Conservation (phyloP, 345 rosid species). For the Camelina hispida region DNA sequence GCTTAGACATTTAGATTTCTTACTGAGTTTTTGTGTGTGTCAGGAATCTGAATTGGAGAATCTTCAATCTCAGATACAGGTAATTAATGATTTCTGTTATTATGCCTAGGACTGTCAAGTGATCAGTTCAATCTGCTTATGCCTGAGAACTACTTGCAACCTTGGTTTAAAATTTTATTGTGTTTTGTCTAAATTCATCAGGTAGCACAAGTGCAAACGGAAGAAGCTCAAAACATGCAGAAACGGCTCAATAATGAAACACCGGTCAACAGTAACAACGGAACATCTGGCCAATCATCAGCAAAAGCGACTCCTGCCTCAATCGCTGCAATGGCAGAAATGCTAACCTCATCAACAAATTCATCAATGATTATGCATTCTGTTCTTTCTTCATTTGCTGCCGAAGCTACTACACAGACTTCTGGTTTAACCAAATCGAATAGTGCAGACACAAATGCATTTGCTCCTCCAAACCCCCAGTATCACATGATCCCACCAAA, state of each 20-base stretch:
- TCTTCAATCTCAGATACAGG: slow-evolving; percentile 81
- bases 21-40: slow-evolving; percentile 22
- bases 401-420: slow-evolving; percentile 79
- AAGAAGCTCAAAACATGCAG: slow-evolving; percentile 70
- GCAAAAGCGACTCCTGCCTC: slow-evolving; percentile 70
- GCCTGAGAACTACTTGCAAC: neutral
- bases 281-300: slow-evolving; percentile 54
- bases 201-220: slow-evolving; percentile 76
- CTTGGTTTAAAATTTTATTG: neutral
- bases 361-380: slow-evolving; percentile 92
- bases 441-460: slow-evolving; percentile 49
- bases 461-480: slow-evolving; percentile 50
- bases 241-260: slow-evolving; percentile 51
- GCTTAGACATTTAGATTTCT: neutral
- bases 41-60: slow-evolving; percentile 88
- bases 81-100: slow-evolving; percentile 17
- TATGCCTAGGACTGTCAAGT: neutral
- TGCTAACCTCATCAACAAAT: slow-evolving; percentile 75
- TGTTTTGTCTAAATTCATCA: slow-evolving; percentile 25
- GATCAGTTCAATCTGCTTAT: neutral
- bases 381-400: slow-evolving; percentile 87
- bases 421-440: slow-evolving; percentile 58
- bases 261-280: slow-evolving; percentile 39
- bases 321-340: slow-evolving; percentile 73
- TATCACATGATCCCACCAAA: slow-evolving; percentile 64